Base-by-base conservation (phyloP, 1,284 basidiomycete genomes). In the Bondarzewia mesenterica region DNA sequence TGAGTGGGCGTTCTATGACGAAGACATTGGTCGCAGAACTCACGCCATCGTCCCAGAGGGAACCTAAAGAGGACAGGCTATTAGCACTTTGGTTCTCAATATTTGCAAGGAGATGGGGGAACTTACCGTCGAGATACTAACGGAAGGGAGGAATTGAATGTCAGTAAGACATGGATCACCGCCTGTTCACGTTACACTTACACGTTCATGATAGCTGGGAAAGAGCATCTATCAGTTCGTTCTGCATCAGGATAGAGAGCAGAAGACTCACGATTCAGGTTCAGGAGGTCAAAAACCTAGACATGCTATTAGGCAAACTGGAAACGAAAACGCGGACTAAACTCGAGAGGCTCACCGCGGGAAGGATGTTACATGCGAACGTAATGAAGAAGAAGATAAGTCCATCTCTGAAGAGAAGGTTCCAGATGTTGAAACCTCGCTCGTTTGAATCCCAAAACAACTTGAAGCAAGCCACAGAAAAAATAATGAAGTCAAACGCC, bases 401-500 rank as follows among this genome's bases (percentile, higher is more conserved):
- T n/a, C 83, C 84, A 54, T 87, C 82, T 22, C 73, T 70, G 68
- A 85, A 82, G 41, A 88, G 72, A 26, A 88, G 61, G 49, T 77
- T 72, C 77, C 76, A 77, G 37, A 85, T 64, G 60, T 72, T 71
- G 46, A 77, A n/a, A 32, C 74, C 37, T 73, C 66, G 8, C 70
- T 65, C 37, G 75, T 73, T 56, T 78, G 72, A 32, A n/a, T 32
- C 29, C 48, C 67, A 73, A 49, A 66, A 67, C 29, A 75, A 67
- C 26, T 82, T 64, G 10, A 77, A 72, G 15, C 74, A 55, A 7
- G 27, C 32, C 7, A 37, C 27, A 4, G 12, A 5, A 12, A 37
- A 20, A 12, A 85, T 78, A 43, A 75, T 63, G 20, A 82, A 71
- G 57, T 85, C 81, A 56, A 83, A 85, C 15, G 64, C 75, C 79